Evolutionary conservation across 352 stramenopile genomes (phyloP).

Genomic region (Pythium monospermum): DNA sequence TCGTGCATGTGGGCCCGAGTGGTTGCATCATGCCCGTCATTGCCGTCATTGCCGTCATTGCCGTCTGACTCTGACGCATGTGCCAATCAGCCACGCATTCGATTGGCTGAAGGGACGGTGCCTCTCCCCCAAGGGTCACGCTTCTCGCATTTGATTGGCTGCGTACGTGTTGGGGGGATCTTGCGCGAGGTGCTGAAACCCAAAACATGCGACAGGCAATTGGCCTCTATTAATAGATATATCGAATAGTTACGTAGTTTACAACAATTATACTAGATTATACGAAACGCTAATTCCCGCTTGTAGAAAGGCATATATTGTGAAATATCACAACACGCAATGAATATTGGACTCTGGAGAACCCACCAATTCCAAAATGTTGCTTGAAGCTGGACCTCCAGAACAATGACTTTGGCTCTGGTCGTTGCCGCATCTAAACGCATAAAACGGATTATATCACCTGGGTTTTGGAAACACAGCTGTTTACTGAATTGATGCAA

Average conservation of each 20-base stretch:
- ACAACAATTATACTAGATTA: not conserved
- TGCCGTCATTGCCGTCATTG: too few species aligned
- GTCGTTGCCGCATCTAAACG: not conserved
- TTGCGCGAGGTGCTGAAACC: not conserved
- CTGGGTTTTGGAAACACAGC: not conserved
- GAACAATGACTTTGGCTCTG: slow-evolving; percentile 5
- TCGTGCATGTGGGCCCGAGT: too few species aligned
- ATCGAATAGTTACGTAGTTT: not conserved
- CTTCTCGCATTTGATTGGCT: slow-evolving; percentile 6
- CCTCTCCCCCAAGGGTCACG: slow-evolving; percentile 8
- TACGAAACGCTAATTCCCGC: too few species aligned
- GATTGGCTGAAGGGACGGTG: slow-evolving; percentile 18
- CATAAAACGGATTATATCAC: not conserved
- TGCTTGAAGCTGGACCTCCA: slow-evolving; percentile 15
- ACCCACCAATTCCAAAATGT: too few species aligned
- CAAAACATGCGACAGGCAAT: not conserved
- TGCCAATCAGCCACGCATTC: too few species aligned
- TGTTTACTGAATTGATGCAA: not conserved
- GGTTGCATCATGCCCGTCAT: too few species aligned
- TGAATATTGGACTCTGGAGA: too few species aligned
- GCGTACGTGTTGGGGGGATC: slow-evolving; percentile 1
- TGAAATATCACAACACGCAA: not conserved
- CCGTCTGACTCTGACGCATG: too few species aligned
- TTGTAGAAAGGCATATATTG: not conserved
- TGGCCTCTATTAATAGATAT: not conserved